Evolutionary conservation across 2,329 filamentous ascomycete species (phyloP), one percentile per base, ranked within the genome.

Genomic region (Neurospora sp.): DNA sequence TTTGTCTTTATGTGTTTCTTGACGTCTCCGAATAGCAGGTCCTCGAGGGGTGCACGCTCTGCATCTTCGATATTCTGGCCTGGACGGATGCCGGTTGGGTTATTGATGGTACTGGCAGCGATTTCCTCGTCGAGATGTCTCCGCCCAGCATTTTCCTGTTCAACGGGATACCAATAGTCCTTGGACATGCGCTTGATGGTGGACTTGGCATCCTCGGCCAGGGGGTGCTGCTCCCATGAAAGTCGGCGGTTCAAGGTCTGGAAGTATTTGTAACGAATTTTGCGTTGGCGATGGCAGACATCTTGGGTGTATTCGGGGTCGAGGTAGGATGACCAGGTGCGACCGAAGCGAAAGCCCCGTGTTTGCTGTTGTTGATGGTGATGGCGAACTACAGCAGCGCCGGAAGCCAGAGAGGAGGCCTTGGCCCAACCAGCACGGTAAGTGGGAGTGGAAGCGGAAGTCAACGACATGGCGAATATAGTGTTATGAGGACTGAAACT

Each of bases 291-390:
- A 62, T 81, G 83, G 68, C 82, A 81, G 38, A 81, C 72, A 68
- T 86, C 82, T 62, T 78, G 80, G 46, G 81, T 79, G 23, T 79
- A 77, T 19, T 82, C 79, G 15, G 78, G 76, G 72, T 84, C 81
- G 38, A 81, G 73, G 66, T 80, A 80, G 38, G 79, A 80, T 8
- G 82, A 80, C 82, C 84, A 86, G 19, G 81, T 73, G 19, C 74
- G 72, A 68, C 80, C 82, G 71, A 87, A 82, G 71, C 84, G 83
- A 71, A 87, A 85, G 42, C 75, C 76, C 42, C 87, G 83, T 40
- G 74, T 78, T 72, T 85, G 84, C 72, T 86, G 83, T 62, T 80
- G 78, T 19, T 74, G 76, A 67, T 77, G 77, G 40, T 52, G 46
- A 3, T 52, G 46, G 46, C 46, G 52, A 19, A 74, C 66, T 15